Conservation (phyloP, 2,329 filamentous ascomycete genomes). For the Clonostachys rosea region DNA sequence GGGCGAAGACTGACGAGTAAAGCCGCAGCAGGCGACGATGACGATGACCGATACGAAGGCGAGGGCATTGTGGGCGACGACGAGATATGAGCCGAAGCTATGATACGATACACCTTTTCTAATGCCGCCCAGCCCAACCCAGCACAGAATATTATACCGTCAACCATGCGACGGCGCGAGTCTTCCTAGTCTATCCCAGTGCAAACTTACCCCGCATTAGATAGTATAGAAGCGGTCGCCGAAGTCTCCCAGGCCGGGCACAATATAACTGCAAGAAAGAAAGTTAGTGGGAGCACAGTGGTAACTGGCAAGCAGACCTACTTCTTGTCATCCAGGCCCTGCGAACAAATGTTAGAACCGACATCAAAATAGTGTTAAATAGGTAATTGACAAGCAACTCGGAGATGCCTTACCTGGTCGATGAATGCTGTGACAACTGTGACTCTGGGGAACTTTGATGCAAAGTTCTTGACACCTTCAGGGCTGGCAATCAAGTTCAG, state of each 20-base stretch:
- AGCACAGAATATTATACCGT: too few relatives aligned
- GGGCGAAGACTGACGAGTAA: slow-evolving; percentile 1
- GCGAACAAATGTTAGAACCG: not conserved
- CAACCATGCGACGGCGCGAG: too few relatives aligned
- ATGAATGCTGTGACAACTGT: slow-evolving; percentile 94
- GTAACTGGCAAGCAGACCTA: slow-evolving; percentile 40
- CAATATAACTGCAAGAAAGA: slow-evolving; percentile 69
- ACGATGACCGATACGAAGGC: slow-evolving; percentile 47
- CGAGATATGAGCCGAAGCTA: slow-evolving; percentile 18
- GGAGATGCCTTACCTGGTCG: slow-evolving; percentile 55
- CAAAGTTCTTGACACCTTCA: slow-evolving; percentile 85
- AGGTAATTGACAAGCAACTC: not conserved
- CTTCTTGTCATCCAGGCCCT: slow-evolving; percentile 91
- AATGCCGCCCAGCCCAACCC: not conserved
- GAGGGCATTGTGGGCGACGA: slow-evolving; percentile 49
- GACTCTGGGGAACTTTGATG: slow-evolving; percentile 81
- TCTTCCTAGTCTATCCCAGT: too few relatives aligned
- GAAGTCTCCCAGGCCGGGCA: slow-evolving; percentile 91
- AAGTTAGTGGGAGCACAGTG: slow-evolving; percentile 24
- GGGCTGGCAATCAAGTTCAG: slow-evolving; percentile 97
- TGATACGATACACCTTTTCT: not conserved
- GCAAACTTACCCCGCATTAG: slow-evolving; percentile 29
- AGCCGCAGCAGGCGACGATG: slow-evolving; percentile 19
- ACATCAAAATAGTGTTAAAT: not conserved
- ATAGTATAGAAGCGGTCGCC: slow-evolving; percentile 95